Evolutionary conservation across 352 stramenopile genomes (phyloP), one percentile per base, ranked within the genome.

Genomic region (Elongisporangium undulatum): DNA sequence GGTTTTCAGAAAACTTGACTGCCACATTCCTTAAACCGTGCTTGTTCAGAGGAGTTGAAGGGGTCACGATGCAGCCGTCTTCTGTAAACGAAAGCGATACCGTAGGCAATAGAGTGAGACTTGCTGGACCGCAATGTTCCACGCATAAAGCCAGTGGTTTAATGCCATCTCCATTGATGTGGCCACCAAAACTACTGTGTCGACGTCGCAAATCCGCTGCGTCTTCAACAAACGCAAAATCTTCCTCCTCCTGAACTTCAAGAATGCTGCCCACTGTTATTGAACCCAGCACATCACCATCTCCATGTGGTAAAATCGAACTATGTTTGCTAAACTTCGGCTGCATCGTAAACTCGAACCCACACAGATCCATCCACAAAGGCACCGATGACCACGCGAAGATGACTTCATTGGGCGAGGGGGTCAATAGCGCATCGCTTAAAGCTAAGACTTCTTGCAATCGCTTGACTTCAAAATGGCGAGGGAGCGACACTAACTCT

Each of bases 141-240:
- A 70, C 12, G 7, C 75, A 61, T 50, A 90, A 58, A 2, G 79
- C 64, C 20, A 93, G 53, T 12, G 81, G 84, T n/a, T 59, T 53
- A 51, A 82, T 63, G 41, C 68, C 70, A 4, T 79, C 67, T 15
- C 65, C 64, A 29, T 67, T 69, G 19, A 69, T 65, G 17, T 76
- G 59, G n/a, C 71, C 75, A 55, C 67, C 71, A 55, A 68, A 64
- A 53, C 82, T 90, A 49, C 77, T 90, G 52, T 81, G 85, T 9
- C 78, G 66, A 39, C 80, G 69, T 7, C 76, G 63, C 21, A 88
- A 58, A 59, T 90, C 80, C 0, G 74, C 64, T 26, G 77, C 75
- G 61, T 90, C 84, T 73, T 94, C 84, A 6, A 94, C 75, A 59
- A 94, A 90, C 2, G 84, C 78, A 55, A 94, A 94, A 53, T 82